phyloP scores from a whole-genome alignment of 1,139 yeast species.

The Geotrichum restrictum region DNA sequence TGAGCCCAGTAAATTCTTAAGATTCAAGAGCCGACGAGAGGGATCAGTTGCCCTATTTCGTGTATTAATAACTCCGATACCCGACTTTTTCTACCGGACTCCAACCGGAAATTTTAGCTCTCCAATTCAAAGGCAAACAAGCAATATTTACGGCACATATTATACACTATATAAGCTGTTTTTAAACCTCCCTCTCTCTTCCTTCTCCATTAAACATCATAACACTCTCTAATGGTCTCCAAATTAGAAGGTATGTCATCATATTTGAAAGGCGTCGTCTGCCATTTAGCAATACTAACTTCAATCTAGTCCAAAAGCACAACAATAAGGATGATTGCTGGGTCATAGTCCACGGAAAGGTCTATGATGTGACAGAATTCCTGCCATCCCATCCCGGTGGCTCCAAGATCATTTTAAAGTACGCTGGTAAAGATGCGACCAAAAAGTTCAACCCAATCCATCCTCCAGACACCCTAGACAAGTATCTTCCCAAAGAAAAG shows the following conservation, averaged over 20 bases:
- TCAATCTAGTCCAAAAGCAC: slow-evolving; percentile 54
- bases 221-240: too few species aligned
- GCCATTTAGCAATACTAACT: not conserved
- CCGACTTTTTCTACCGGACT: too few species aligned
- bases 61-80: too few species aligned
- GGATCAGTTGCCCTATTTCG: too few species aligned
- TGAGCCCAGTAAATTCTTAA: too few species aligned
- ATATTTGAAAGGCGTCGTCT: not conserved
- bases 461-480: slow-evolving; percentile 70
- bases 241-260: not conserved
- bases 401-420: slow-evolving; percentile 59
- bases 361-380: slow-evolving; percentile 77
- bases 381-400: slow-evolving; percentile 89
- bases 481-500: slow-evolving; percentile 46
- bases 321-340: slow-evolving; percentile 66
- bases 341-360: slow-evolving; percentile 82
- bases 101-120: too few species aligned
- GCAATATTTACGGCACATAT: too few species aligned
- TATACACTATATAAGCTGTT: too few species aligned
- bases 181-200: too few species aligned
- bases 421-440: slow-evolving; percentile 91
- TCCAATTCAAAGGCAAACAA: too few species aligned
- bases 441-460: slow-evolving; percentile 82
- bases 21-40: too few species aligned
- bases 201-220: too few species aligned